These are phyloP conservation scores for Arthroderma sp. DNA, from an alignment of 2,329 filamentous ascomycete genomes.

Conservation along the genomic window DNA sequence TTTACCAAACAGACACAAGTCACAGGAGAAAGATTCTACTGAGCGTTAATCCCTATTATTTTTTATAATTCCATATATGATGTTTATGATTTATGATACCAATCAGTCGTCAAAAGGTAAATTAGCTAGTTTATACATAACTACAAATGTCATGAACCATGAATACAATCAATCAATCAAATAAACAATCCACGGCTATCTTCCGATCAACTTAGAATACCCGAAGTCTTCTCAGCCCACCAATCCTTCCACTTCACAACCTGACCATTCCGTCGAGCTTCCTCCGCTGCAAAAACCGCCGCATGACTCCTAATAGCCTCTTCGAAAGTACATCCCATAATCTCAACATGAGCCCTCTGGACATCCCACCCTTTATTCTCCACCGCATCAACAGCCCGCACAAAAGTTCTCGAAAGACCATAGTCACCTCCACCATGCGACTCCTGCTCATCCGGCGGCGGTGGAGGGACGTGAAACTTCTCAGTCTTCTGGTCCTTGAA, in stretches of 20 bases:
- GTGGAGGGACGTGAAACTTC: constrained; percentile 46
- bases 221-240: constrained; percentile 50
- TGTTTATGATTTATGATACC: neutral
- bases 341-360: constrained; percentile 56
- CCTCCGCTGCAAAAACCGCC: constrained; percentile 86
- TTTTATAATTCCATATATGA: neutral
- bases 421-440: constrained; percentile 65
- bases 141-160: neutral
- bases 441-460: constrained; percentile 42
- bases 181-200: too few species aligned
- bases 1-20: neutral
- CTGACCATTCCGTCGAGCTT: constrained; percentile 56
- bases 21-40: neutral
- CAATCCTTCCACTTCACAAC: constrained; percentile 64
- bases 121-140: neutral
- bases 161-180: neutral
- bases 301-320: constrained; percentile 84
- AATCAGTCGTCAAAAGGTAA: neutral
- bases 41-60: neutral
- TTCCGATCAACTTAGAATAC: neutral
- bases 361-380: constrained; percentile 56
- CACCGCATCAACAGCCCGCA: constrained; percentile 67
- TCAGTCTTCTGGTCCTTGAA: constrained; percentile 47
- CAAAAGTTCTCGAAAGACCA: constrained; percentile 69
- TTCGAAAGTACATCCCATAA: constrained; percentile 71